Percentiles rank a stretch among this genome's conserved stretches.
Evolutionary conservation across 2,329 filamentous ascomycete species (phyloP).

Genomic region (Myriosclerotinia curreyana): DNA sequence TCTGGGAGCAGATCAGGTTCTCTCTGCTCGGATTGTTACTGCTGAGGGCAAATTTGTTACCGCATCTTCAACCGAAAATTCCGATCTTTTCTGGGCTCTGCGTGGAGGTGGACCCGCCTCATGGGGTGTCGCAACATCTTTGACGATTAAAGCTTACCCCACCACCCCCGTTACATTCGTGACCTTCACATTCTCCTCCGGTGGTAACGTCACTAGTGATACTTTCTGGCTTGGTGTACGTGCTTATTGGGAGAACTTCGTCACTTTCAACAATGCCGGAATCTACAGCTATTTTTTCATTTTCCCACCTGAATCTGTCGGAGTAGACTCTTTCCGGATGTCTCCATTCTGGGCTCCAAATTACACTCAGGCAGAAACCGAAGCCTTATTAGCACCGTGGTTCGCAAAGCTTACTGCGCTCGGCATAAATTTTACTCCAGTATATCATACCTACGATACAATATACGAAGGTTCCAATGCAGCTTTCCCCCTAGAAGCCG

Average conservation of each 20-base stretch:
- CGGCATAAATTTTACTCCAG: slow-evolving; percentile 28
- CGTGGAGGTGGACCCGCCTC: slow-evolving; percentile 41
- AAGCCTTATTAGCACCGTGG: slow-evolving; percentile 40
- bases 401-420: slow-evolving; percentile 40
- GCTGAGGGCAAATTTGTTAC: slow-evolving; percentile 29
- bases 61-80: slow-evolving; percentile 26
- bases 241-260: slow-evolving; percentile 47
- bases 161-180: slow-evolving; percentile 40
- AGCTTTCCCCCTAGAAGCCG: slow-evolving; percentile 43
- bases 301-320: slow-evolving; percentile 35
- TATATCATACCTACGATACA: slow-evolving; percentile 36
- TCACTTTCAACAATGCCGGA: slow-evolving; percentile 41
- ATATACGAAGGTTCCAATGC: slow-evolving; percentile 38
- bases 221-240: slow-evolving; percentile 51
- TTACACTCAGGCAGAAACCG: slow-evolving; percentile 34
- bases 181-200: slow-evolving; percentile 47
- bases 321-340: slow-evolving; percentile 4
- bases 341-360: slow-evolving; percentile 36
- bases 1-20: slow-evolving; percentile 55
- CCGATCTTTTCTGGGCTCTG: slow-evolving; percentile 33
- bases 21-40: slow-evolving; percentile 28
- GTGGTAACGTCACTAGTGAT: slow-evolving; percentile 45
- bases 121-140: slow-evolving; percentile 57
- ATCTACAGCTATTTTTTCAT: slow-evolving; percentile 34
- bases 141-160: slow-evolving; percentile 52